phyloP scores from a whole-genome alignment of 768 basidiomycete species.

The Glaciozyma antarctica region DNA sequence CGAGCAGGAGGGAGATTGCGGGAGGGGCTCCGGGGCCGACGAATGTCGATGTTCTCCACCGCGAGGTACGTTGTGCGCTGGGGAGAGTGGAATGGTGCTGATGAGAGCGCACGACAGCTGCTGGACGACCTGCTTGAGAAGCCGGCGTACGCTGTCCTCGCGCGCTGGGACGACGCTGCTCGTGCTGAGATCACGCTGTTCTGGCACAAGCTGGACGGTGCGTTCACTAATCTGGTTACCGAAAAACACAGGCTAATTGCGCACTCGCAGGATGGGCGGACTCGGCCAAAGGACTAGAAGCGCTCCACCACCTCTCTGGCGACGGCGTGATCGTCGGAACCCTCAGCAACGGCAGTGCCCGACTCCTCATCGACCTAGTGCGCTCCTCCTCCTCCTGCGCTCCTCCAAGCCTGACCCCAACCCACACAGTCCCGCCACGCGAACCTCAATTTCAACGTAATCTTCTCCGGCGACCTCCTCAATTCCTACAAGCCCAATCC shows the following conservation, averaged over 20 bases:
- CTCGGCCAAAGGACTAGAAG: background rate
- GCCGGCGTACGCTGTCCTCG: background rate
- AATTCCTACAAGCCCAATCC: conserved; percentile 26
- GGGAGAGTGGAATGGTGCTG: background rate
- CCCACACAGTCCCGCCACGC: conserved; percentile 11
- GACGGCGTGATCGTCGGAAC: background rate
- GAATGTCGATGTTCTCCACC: conserved; percentile 23
- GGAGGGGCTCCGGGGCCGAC: conserved; percentile 10
- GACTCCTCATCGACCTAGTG: background rate
- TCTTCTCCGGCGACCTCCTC: conserved; percentile 29
- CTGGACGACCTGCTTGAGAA: background rate
- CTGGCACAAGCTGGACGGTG: conserved; percentile 24
- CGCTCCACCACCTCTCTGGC: background rate
- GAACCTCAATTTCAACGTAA: conserved; percentile 15
- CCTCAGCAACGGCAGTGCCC: background rate
- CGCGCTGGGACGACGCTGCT: conserved; percentile 3
- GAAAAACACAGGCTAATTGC: background rate
- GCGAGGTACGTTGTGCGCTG: conserved; percentile 8
- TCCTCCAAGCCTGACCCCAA: background rate
- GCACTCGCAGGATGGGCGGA: background rate
- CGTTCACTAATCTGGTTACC: background rate
- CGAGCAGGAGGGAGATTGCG: conserved; percentile 22
- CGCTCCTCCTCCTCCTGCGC: background rate
- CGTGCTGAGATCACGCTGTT: conserved; percentile 6
- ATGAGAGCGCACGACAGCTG: background rate